A percentile compares a stretch with the other conserved stretches of the same genome.
These are phyloP conservation scores for Tubosaeta sp. DNA, from an alignment of 768 basidiomycete species.

Conservation along the genomic window DNA sequence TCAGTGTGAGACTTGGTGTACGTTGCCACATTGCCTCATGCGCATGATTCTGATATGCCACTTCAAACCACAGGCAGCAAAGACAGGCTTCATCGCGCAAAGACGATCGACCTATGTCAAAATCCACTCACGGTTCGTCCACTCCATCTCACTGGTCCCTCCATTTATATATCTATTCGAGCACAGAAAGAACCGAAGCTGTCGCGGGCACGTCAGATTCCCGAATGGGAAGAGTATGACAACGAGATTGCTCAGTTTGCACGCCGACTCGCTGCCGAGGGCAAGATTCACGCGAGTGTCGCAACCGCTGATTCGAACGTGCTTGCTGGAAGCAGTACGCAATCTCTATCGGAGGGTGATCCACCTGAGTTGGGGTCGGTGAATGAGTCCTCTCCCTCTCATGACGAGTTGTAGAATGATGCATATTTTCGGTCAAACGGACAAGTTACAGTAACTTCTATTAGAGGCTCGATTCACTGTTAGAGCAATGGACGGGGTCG, in stretches of 20 bases:
- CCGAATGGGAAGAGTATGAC: conserved; percentile 97
- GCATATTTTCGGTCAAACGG: background rate
- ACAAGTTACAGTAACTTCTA: background rate
- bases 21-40: conserved; percentile 22
- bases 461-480: background rate
- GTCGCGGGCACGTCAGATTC: conserved; percentile 87
- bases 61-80: conserved; percentile 56
- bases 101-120: conserved; percentile 94
- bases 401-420: conserved; percentile 19
- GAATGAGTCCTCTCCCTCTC: background rate
- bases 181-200: conserved; percentile 95
- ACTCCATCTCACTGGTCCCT: background rate
- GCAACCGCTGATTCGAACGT: conserved; percentile 68
- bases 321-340: conserved; percentile 49
- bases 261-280: conserved; percentile 62
- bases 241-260: conserved; percentile 83
- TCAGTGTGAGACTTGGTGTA: conserved; percentile 99
- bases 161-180: conserved; percentile 1
- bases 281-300: conserved; percentile 62
- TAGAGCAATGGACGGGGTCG: no score
- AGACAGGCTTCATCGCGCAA: conserved; percentile 71
- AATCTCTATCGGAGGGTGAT: background rate
- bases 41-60: background rate
- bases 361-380: background rate
- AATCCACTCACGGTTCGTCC: conserved; percentile 84